These are phyloP conservation scores for Verticillium alfalfae DNA, from an alignment of 2,329 filamentous ascomycete species.

Conservation along the genomic window DNA sequence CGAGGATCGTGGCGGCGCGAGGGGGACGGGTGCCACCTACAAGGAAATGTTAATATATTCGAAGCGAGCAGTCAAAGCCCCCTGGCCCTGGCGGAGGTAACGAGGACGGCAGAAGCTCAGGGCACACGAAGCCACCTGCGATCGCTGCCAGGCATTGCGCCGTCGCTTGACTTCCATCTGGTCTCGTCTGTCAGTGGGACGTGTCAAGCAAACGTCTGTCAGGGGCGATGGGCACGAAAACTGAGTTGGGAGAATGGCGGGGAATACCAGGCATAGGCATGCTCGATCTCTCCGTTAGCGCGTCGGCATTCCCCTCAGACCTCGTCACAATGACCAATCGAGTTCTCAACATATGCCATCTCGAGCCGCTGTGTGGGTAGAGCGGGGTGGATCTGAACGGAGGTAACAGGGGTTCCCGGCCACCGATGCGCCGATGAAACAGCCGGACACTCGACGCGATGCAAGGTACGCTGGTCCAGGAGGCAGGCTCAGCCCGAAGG, in stretches of 20 bases:
- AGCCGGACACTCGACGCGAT: background rate
- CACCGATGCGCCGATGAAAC: background rate
- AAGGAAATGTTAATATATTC: background rate
- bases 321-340: background rate
- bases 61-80: background rate
- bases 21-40: background rate
- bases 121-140: background rate
- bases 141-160: background rate
- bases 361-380: background rate
- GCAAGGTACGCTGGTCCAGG: background rate
- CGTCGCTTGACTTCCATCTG: background rate
- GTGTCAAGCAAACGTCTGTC: background rate
- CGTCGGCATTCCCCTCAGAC: background rate
- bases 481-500: background rate
- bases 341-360: background rate
- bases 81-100: background rate
- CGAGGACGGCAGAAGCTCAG: background rate
- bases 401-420: background rate
- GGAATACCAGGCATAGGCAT: background rate
- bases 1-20: background rate
- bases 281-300: background rate
- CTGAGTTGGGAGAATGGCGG: background rate
- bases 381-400: background rate
- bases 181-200: background rate
- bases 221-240: background rate